These are phyloP conservation scores for Sporothrix pseudoabietina DNA, from an alignment of 2,329 filamentous ascomycete species.

Conservation along the genomic window DNA sequence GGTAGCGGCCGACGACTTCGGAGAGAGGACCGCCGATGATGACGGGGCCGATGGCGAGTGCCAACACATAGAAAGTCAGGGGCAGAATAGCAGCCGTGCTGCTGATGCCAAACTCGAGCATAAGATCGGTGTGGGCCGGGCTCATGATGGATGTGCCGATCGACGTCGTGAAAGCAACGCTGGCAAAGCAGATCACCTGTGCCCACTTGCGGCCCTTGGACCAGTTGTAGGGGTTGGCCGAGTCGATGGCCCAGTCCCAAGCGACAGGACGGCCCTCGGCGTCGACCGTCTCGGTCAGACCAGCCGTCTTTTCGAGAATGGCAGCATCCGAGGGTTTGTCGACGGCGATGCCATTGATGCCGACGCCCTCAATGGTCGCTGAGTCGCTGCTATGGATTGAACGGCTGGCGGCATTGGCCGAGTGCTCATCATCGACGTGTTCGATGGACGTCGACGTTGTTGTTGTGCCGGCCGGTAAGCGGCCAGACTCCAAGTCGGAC, in stretches of 20 bases:
- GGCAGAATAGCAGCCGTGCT: constrained; percentile 60
- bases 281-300: constrained; percentile 1
- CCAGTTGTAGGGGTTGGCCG: constrained; percentile 58
- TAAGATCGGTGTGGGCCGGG: constrained; percentile 50
- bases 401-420: neutral
- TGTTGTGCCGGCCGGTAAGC: neutral
- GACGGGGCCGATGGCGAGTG: constrained; percentile 62
- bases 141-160: constrained; percentile 58
- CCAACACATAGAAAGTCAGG: constrained; percentile 62
- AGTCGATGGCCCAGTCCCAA: constrained; percentile 45
- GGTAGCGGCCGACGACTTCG: constrained; percentile 58
- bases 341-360: neutral
- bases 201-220: constrained; percentile 45
- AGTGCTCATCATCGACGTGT: neutral
- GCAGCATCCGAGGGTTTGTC: neutral
- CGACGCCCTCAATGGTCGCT: neutral
- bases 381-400: constrained; percentile 5
- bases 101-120: constrained; percentile 56
- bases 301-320: neutral
- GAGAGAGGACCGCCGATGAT: constrained; percentile 60
- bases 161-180: constrained; percentile 51
- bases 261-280: constrained; percentile 6
- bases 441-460: neutral
- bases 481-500: constrained; percentile 12
- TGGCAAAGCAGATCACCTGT: constrained; percentile 45